These are phyloP conservation scores for Paratinospora sagittata DNA, from an alignment of 164 flowering plant genomes.

Conservation along the genomic window DNA sequence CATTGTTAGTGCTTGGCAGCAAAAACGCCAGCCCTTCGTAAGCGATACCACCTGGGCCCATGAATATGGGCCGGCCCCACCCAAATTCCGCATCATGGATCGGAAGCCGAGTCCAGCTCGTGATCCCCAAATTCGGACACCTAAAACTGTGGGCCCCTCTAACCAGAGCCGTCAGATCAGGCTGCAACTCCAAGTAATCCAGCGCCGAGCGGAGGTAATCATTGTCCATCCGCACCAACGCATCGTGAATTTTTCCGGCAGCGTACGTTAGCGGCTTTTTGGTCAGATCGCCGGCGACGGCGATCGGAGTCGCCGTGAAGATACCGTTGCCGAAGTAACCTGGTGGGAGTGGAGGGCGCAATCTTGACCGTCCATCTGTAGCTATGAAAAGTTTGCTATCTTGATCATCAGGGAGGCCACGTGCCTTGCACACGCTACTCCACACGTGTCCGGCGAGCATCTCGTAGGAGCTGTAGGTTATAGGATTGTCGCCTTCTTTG, in stretches of 20 bases:
- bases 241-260: conserved; percentile 38
- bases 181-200: conserved; percentile 56
- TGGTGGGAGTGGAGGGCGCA: too few species aligned
- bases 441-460: conserved; percentile 52
- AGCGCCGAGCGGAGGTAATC: conserved; percentile 58
- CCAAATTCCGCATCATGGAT: conserved; percentile 48
- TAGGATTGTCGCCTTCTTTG: conserved; percentile 28
- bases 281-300: conserved; percentile 29
- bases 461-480: conserved; percentile 42
- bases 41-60: conserved; percentile 53
- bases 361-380: conserved; percentile 40
- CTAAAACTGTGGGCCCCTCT: conserved; percentile 46
- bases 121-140: conserved; percentile 44
- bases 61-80: conserved; percentile 51
- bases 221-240: conserved; percentile 47
- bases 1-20: conserved; percentile 42
- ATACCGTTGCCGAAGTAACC: conserved; percentile 51
- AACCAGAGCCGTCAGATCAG: conserved; percentile 46
- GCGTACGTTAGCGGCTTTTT: conserved; percentile 39
- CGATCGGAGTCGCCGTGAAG: conserved; percentile 43
- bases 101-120: conserved; percentile 32
- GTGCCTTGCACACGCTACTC: conserved; percentile 37
- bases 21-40: conserved; percentile 47
- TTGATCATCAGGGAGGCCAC: conserved; percentile 36
- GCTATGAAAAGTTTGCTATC: conserved; percentile 44